Base-by-base conservation (phyloP, 2,329 filamentous ascomycete genomes). In the Pyrenophora graminea region DNA sequence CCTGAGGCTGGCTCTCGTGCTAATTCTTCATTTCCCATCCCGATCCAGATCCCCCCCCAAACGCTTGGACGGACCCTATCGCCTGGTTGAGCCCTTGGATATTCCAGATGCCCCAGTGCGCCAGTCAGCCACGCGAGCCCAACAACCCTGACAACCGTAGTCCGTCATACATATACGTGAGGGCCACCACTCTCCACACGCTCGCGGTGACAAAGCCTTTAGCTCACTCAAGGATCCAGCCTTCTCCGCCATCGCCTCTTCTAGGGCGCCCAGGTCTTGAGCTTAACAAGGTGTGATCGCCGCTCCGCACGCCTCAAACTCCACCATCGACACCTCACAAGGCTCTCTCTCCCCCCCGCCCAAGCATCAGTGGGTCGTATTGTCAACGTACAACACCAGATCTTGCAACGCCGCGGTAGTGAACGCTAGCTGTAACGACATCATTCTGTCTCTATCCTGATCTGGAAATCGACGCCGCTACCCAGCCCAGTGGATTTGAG, bases 231-330 rank as follows among this genome's bases (percentile, higher is more conserved):
- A 30, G 69, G 71, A 77, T 72, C 75, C 76, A 76, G 76, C 75
- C 71, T 69, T 63, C 66, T 73, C 68, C 70, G 75, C 76, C 76
- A 73, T 76, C 71, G 70, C 70, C 71, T 63, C 68, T 58, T 27
- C 67, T 72, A 68, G 69, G 66, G 69, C 73, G 71, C 64, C 74
- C 75, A 73, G 71, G 68, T 72, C 71, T 71, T 73, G 72, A 76
- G 74, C 75, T 77, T 78, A 77, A 78, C 76, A 77, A 76, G 76
- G 74, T 61, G 62, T 37, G 76, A 79, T 78, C 77, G 76, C 73
- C 76, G 68, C 71, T 70, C 63, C 67, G 58, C 64, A 61, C 67
- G 69, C 68, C 68, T 68, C 66, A 64, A 58, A 66, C 67, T 68
- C 63, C 70, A 67, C 70, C 66, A 68, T 53, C 61, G 60, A 27